Evolutionary conservation across 2,329 filamentous ascomycete genomes (phyloP).

Genomic region (Aspergillus vadensis): DNA sequence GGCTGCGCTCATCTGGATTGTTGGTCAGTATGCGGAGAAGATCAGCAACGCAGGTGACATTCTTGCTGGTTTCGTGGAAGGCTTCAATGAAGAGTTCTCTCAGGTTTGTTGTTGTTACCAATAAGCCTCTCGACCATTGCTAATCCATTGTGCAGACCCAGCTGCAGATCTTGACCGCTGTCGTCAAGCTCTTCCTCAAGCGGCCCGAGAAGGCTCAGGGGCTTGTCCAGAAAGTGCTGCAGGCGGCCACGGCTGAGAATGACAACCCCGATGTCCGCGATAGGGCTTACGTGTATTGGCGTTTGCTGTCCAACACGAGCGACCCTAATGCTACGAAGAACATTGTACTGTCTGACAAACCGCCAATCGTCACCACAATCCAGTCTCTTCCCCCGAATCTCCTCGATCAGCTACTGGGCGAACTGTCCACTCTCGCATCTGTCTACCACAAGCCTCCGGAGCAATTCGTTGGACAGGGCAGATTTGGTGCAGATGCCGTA

Average conservation of each 20-base stretch:
- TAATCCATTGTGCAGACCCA: constrained; percentile 68
- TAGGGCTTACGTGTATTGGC: constrained; percentile 97
- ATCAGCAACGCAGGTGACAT: constrained; percentile 99
- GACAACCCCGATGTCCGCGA: constrained; percentile 98
- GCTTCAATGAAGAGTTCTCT: constrained; percentile 94
- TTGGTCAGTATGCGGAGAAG: constrained; percentile 98
- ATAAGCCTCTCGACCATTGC: constrained; percentile 9
- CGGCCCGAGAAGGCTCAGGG: constrained; percentile 90
- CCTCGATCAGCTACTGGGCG: constrained; percentile 84
- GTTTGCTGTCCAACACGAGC: constrained; percentile 75
- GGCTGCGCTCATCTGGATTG: constrained; percentile 95
- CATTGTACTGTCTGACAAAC: constrained; percentile 91
- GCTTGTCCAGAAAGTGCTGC: constrained; percentile 90
- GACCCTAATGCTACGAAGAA: constrained; percentile 90
- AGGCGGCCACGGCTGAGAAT: constrained; percentile 88
- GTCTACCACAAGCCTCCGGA: constrained; percentile 98
- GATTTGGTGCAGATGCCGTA: constrained; percentile 90
- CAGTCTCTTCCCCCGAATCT: constrained; percentile 80
- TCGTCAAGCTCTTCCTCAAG: constrained; percentile 96
- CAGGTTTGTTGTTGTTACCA: constrained; percentile 61
- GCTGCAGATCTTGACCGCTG: constrained; percentile 92
- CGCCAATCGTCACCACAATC: constrained; percentile 91
- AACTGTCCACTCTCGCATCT: constrained; percentile 91
- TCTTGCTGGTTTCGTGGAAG: constrained; percentile 84
- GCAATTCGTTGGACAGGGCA: constrained; percentile 95